phyloP scores from a whole-genome alignment of 805 yeast genomes.

The Monosporozyma yasuniensis region DNA sequence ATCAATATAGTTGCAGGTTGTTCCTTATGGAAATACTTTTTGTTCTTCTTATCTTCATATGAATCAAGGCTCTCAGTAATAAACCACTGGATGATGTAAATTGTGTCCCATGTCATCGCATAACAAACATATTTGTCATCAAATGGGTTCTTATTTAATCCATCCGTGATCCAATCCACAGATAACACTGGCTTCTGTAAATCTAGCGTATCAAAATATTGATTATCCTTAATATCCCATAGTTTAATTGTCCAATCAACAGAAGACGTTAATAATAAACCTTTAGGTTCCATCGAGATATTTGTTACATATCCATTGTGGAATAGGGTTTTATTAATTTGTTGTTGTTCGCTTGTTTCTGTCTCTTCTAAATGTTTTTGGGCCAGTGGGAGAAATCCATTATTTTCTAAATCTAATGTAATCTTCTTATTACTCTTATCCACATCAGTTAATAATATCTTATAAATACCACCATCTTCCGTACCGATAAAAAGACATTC shows the following conservation, averaged over 20 bases:
- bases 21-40: neutral
- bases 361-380: neutral
- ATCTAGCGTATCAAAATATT: slow-evolving; percentile 11
- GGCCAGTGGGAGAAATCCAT: slow-evolving; percentile 17
- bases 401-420: slow-evolving; percentile 10
- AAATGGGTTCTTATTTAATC: neutral
- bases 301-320: slow-evolving; percentile 18
- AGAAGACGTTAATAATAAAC: slow-evolving; percentile 16
- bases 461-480: slow-evolving; percentile 25
- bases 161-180: slow-evolving; percentile 11
- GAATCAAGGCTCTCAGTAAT: neutral
- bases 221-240: slow-evolving; percentile 18
- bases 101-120: slow-evolving; percentile 11
- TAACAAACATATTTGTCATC: slow-evolving; percentile 3
- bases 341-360: no score
- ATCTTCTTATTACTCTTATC: slow-evolving; percentile 1
- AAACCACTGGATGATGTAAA: slow-evolving; percentile 7
- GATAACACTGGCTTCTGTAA: slow-evolving; percentile 14
- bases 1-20: neutral
- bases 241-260: slow-evolving; percentile 21
- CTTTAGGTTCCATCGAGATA: slow-evolving; percentile 9
- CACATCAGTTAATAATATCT: slow-evolving; percentile 8
- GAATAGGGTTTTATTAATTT: slow-evolving; percentile 6
- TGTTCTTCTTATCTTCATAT: neutral
- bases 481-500: slow-evolving; percentile 18